Evolutionary conservation across 306 rosid genomes (phyloP).

Genomic region (Trifolium pratense): DNA sequence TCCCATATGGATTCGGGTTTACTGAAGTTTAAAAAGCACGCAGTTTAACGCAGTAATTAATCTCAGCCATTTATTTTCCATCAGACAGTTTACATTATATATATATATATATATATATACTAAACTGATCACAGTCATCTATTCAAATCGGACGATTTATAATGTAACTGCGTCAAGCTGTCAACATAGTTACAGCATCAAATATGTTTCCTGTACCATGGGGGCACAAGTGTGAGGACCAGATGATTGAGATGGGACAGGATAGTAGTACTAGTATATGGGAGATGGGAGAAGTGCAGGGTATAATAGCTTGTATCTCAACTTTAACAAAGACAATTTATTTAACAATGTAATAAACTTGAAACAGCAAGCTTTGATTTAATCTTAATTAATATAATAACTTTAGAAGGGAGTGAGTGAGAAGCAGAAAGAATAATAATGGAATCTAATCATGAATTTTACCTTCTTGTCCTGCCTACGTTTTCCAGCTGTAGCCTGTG

Average conservation of each 20-base stretch:
- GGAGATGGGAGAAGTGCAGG: constrained; percentile 42
- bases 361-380: constrained; percentile 32
- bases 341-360: background rate
- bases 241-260: constrained; percentile 17
- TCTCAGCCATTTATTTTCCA: too few relatives aligned
- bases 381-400: constrained; percentile 16
- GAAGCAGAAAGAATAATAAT: constrained; percentile 88
- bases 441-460: constrained; percentile 96
- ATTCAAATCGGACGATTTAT: too few relatives aligned
- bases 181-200: too few relatives aligned
- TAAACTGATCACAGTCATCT: too few relatives aligned
- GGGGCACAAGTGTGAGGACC: constrained; percentile 44
- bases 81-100: too few relatives aligned
- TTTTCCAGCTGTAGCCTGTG: constrained; percentile 83
- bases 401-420: constrained; percentile 46
- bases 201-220: too few relatives aligned
- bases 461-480: constrained; percentile 88
- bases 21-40: too few relatives aligned
- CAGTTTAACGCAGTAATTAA: too few relatives aligned
- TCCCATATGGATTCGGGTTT: too few relatives aligned
- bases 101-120: too few relatives aligned
- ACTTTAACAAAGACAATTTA: constrained; percentile 41
- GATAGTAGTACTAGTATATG: constrained; percentile 27
- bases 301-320: background rate
- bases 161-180: too few relatives aligned